These are phyloP conservation scores for Polytrichum formosum DNA, from an alignment of 225 moss, liverwort and hornwort genomes.

Conservation along the genomic window DNA sequence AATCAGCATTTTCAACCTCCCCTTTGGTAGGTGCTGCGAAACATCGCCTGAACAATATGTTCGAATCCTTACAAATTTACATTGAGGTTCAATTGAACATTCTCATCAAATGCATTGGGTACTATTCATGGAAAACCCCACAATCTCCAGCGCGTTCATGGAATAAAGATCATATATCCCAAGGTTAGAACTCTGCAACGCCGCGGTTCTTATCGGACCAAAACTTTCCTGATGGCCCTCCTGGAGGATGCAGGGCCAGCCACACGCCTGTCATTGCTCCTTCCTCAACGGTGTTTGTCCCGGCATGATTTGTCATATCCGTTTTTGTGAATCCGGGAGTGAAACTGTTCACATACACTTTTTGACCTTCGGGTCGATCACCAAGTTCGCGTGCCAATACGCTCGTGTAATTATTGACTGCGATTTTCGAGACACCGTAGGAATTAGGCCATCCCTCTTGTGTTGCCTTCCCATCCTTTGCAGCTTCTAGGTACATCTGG, in stretches of 20 bases:
- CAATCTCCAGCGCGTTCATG: too few species aligned
- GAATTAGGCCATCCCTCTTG: conserved; percentile 1
- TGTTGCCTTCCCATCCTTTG: background rate
- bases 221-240: conserved; percentile 24
- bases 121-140: too few species aligned
- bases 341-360: conserved; percentile 20
- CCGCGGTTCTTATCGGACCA: background rate
- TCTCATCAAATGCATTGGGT: too few species aligned
- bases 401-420: conserved; percentile 16
- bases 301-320: background rate
- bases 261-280: conserved; percentile 25
- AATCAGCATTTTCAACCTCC: too few species aligned
- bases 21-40: too few species aligned
- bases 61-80: too few species aligned
- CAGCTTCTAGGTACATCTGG: conserved; percentile 17
- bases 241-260: conserved; percentile 24
- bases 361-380: background rate
- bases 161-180: too few species aligned
- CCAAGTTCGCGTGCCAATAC: conserved; percentile 18
- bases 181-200: background rate
- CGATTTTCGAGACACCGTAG: conserved; percentile 10
- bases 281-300: conserved; percentile 13
- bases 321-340: conserved; percentile 20
- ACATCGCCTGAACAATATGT: too few species aligned
- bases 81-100: too few species aligned